Evolutionary conservation across 768 basidiomycete genomes (phyloP), one percentile per base, ranked within the genome.

Genomic region (Trametes gibbosa): DNA sequence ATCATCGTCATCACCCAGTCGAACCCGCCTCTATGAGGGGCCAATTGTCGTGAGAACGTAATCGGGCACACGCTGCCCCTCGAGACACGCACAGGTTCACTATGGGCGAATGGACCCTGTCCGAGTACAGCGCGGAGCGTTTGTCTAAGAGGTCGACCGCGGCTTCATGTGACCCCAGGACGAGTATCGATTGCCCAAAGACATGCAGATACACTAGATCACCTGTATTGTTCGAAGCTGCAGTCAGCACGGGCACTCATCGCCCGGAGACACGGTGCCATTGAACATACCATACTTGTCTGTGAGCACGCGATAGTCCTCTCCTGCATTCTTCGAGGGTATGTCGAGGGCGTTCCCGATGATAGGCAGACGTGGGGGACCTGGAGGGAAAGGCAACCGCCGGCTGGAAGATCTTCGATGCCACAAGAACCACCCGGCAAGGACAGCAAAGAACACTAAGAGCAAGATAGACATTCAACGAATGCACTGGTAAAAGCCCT

Each of bases 1-100:
- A 59, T 23, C 34, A 48, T 19, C 2, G 45, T 41, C 19, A 59
- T 6, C 1, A 47, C 52, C 51, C 58, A 53, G 2, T 54, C 58
- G 47, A 53, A 53, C 10, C 58, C 58, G 34, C 42, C 51, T 3
- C 58, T 59, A 10, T 6, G 27, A 12, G 17, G 27, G 12, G n/a
- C 41, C 14, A 35, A 6, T 6, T 32, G 32, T 56, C 21, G 32
- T 19, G 23, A 6, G 9, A 13, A 39, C 17, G 16, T 14, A 2
- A 16, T 34, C 9, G 13, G n/a, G 10, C 13, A 8, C 6, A 2
- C 21, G n/a, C 19, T 32, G 8, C 19, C 5, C n/a, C n/a, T n/a
- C n/a, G n/a, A n/a, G 42, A 16, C 23, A 83, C 85, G 64, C 65
- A 89, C 81, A 90, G 76, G 54, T 91, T 87, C 87, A 91, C 89